Percentiles rank a stretch among this genome's conserved stretches.
Evolutionary conservation across 345 rosid genomes (phyloP).

Genomic region (Turritis glabra): DNA sequence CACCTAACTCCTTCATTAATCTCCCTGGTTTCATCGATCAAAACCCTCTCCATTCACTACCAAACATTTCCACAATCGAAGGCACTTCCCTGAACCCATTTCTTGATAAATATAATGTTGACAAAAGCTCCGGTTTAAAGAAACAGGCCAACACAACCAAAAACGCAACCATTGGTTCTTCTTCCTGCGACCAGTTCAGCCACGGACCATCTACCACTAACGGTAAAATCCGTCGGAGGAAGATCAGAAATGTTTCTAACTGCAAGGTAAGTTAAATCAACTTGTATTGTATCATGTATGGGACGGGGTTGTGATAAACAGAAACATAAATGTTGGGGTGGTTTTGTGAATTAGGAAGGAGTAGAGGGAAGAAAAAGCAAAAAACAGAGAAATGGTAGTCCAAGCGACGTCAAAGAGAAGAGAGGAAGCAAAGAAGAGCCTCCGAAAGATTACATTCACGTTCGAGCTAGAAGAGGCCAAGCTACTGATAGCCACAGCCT

Average conservation of each 20-base stretch:
- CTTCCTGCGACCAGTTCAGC: conserved; percentile 28
- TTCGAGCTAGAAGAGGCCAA: conserved; percentile 84
- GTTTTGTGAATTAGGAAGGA: conserved; percentile 38
- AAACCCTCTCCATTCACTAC: conserved; percentile 33
- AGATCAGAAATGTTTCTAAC: conserved; percentile 33
- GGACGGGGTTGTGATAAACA: background rate
- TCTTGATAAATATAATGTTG: conserved; percentile 27
- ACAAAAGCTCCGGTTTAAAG: conserved; percentile 39
- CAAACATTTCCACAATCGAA: conserved; percentile 11
- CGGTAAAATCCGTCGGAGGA: conserved; percentile 52
- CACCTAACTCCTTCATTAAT: conserved; percentile 29
- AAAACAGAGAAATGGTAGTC: conserved; percentile 48
- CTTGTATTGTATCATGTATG: background rate
- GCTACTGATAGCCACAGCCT: conserved; percentile 51
- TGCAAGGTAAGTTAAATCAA: conserved; percentile 41
- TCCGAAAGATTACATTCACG: conserved; percentile 70
- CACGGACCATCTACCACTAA: conserved; percentile 22
- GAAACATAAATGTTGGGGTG: background rate
- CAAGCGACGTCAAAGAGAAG: conserved; percentile 38
- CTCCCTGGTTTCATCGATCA: conserved; percentile 32
- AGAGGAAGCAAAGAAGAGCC: conserved; percentile 44
- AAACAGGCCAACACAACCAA: conserved; percentile 41
- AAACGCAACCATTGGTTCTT: conserved; percentile 38
- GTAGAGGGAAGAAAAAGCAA: conserved; percentile 47
- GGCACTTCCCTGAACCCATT: conserved; percentile 37